Conservation (phyloP, 2,329 filamentous ascomycete species). For the Alternaria arbusti region DNA sequence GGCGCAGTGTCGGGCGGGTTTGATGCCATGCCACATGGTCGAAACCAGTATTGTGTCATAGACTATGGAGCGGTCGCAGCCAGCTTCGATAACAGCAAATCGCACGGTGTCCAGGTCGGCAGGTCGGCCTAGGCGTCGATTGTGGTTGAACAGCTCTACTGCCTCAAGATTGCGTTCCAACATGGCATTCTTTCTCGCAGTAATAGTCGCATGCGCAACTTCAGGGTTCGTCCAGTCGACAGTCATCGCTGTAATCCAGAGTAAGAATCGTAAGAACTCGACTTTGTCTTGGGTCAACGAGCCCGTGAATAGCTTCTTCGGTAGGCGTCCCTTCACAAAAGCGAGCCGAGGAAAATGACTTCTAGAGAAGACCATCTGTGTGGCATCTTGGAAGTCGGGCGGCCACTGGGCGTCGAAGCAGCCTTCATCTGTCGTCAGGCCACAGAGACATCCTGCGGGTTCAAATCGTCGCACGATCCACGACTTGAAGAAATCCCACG, state of each 20-base stretch:
- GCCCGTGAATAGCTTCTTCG: conserved; percentile 34
- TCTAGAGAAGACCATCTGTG: conserved; percentile 35
- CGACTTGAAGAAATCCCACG: conserved; percentile 40
- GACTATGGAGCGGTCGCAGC: conserved; percentile 40
- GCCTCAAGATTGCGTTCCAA: conserved; percentile 36
- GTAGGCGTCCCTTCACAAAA: conserved; percentile 38
- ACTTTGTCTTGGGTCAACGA: conserved; percentile 38
- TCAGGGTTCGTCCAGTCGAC: conserved; percentile 38
- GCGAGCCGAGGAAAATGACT: conserved; percentile 36
- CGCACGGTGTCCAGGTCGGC: conserved; percentile 28
- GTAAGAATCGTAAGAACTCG: conserved; percentile 39
- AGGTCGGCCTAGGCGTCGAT: conserved; percentile 36
- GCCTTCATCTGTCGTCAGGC: conserved; percentile 14
- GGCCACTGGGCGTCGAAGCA: conserved; percentile 43
- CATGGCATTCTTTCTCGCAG: conserved; percentile 37
- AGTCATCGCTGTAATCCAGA: conserved; percentile 40
- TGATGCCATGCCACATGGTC: conserved; percentile 16
- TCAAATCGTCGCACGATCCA: conserved; percentile 28
- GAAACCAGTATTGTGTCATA: conserved; percentile 36
- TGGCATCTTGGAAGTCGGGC: conserved; percentile 36
- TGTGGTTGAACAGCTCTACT: conserved; percentile 44
- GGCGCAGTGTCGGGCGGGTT: background rate
- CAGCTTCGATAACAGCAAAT: conserved; percentile 38
- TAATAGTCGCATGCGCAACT: conserved; percentile 3
- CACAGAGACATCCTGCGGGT: conserved; percentile 37